phyloP scores from a whole-genome alignment of 495 filamentous ascomycete genomes.

The Neurospora sp. region DNA sequence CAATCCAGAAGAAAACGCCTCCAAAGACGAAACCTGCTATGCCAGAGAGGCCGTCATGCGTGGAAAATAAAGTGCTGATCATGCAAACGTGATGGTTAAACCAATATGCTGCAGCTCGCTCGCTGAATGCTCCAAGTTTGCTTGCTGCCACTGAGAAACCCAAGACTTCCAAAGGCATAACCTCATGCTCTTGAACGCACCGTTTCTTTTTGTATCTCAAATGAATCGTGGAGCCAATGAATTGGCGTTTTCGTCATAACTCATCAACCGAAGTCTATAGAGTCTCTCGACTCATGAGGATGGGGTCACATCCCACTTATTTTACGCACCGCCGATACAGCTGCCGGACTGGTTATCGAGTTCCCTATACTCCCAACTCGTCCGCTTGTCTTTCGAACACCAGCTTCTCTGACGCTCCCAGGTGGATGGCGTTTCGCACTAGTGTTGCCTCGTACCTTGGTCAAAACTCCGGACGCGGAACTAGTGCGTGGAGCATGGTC shows the following conservation, averaged over 20 bases:
- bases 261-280: neutral
- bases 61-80: neutral
- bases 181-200: neutral
- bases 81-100: neutral
- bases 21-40: neutral
- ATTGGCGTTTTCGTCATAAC: neutral
- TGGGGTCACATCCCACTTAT: constrained; percentile 24
- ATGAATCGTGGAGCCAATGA: neutral
- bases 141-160: neutral
- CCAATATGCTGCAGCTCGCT: neutral
- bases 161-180: neutral
- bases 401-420: constrained; percentile 40
- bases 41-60: neutral
- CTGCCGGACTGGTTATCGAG: constrained; percentile 13
- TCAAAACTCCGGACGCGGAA: constrained; percentile 56
- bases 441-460: constrained; percentile 59
- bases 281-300: neutral
- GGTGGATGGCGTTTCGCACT: constrained; percentile 45
- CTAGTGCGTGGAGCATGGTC: constrained; percentile 46
- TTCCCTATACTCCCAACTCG: constrained; percentile 69
- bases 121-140: neutral
- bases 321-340: constrained; percentile 28
- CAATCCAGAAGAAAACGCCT: neutral
- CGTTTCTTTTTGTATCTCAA: neutral
- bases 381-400: constrained; percentile 87